phyloP scores from a whole-genome alignment of 2,329 filamentous ascomycete species.

The Ophiobolus disseminans region DNA sequence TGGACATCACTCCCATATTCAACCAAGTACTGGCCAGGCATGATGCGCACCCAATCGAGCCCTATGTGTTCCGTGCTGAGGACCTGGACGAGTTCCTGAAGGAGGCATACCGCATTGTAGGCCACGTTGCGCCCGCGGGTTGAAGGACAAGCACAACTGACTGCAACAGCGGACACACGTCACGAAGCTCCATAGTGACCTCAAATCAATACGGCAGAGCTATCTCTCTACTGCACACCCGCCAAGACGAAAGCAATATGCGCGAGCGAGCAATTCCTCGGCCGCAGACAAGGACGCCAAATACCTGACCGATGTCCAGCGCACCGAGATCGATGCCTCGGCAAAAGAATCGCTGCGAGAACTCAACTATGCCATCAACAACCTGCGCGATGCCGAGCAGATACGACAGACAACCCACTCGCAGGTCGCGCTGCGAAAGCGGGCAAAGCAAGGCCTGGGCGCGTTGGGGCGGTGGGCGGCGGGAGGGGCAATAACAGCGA shows the following conservation, averaged over 20 bases:
- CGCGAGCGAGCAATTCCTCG: conserved; percentile 40
- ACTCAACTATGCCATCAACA: conserved; percentile 80
- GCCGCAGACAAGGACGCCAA: conserved; percentile 55
- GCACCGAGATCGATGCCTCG: conserved; percentile 85
- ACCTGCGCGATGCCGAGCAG: conserved; percentile 81
- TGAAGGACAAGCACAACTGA: conserved; percentile 30
- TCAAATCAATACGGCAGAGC: conserved; percentile 82
- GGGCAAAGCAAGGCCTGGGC: conserved; percentile 67
- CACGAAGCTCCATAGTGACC: conserved; percentile 76
- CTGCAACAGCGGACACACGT: conserved; percentile 79
- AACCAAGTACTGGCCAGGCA: conserved; percentile 71
- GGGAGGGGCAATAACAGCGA: conserved; percentile 58
- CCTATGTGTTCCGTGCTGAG: conserved; percentile 49
- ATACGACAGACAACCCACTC: conserved; percentile 78
- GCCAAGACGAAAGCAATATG: conserved; percentile 60
- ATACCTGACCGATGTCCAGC: conserved; percentile 78
- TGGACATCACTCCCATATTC: conserved; percentile 72
- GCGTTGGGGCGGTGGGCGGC: conserved; percentile 73
- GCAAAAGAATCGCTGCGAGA: conserved; percentile 86
- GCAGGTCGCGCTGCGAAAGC: conserved; percentile 74
- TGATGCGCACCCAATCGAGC: conserved; percentile 60
- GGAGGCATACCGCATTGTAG: conserved; percentile 91
- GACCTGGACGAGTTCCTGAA: conserved; percentile 84
- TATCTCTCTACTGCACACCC: conserved; percentile 85
- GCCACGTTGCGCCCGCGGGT: conserved; percentile 40